Evolutionary conservation across 2,329 filamentous ascomycete species (phyloP).

Genomic region (Paracoccidioides lutzii): DNA sequence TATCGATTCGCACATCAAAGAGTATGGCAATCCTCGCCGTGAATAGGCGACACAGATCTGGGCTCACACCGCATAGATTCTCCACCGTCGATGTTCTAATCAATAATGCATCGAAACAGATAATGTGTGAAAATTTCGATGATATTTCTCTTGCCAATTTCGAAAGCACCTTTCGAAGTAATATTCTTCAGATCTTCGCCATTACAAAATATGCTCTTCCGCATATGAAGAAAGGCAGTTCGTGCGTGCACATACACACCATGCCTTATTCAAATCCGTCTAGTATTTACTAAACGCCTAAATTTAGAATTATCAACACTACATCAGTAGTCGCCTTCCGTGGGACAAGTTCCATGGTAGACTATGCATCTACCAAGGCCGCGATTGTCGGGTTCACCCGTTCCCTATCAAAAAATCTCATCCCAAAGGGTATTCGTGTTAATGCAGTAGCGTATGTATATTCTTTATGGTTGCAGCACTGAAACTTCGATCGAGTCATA

Average conservation of each 20-base stretch:
- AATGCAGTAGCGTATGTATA: slow-evolving; percentile 32
- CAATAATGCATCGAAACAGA: slow-evolving; percentile 48
- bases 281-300: background rate
- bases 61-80: background rate
- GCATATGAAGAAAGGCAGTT: slow-evolving; percentile 41
- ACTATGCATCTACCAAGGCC: slow-evolving; percentile 47
- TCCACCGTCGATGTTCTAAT: slow-evolving; percentile 38
- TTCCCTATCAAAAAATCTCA: slow-evolving; percentile 40
- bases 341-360: slow-evolving; percentile 39
- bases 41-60: background rate
- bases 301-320: slow-evolving; percentile 43
- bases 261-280: slow-evolving; percentile 4
- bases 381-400: slow-evolving; percentile 46
- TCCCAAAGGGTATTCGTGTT: slow-evolving; percentile 45
- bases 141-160: slow-evolving; percentile 44
- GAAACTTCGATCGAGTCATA: background rate
- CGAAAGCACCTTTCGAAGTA: slow-evolving; percentile 44
- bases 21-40: slow-evolving; percentile 20
- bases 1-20: slow-evolving; percentile 42
- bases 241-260: no score
- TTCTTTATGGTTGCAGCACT: background rate
- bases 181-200: slow-evolving; percentile 48
- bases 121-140: slow-evolving; percentile 39
- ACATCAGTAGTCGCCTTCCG: slow-evolving; percentile 43
- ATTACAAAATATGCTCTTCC: slow-evolving; percentile 45